Percentiles rank a stretch among this genome's conserved stretches.
Conservation (phyloP, 2,329 filamentous ascomycete species). For the Phyllosticta citriasiana region DNA sequence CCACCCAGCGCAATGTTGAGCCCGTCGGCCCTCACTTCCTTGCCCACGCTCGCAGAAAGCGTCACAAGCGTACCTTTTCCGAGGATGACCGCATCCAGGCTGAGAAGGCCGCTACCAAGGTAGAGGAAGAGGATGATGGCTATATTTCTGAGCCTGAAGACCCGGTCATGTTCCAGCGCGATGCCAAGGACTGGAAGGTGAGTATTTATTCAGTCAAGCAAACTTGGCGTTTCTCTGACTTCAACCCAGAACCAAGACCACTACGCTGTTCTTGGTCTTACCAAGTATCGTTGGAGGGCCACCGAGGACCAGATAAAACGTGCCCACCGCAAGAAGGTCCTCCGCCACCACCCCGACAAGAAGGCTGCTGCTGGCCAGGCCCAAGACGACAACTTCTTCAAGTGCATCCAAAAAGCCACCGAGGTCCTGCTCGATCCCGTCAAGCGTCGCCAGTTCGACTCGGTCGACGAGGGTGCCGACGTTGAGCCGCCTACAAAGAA, state of each 20-base stretch:
- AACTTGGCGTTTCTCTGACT: neutral
- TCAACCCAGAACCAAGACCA: slow-evolving; percentile 72
- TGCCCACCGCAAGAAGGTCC: slow-evolving; percentile 98
- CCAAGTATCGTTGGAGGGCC: slow-evolving; percentile 83
- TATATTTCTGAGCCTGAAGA: slow-evolving; percentile 94
- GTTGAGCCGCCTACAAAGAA: slow-evolving; percentile 91
- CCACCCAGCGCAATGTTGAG: slow-evolving; percentile 81
- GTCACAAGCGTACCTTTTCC: slow-evolving; percentile 95
- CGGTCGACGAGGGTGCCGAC: slow-evolving; percentile 87
- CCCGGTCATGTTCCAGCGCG: slow-evolving; percentile 77
- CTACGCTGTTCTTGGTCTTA: slow-evolving; percentile 89
- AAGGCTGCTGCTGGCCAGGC: slow-evolving; percentile 79
- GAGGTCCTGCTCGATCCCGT: slow-evolving; percentile 86
- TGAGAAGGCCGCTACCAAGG: slow-evolving; percentile 87
- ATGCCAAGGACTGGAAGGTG: slow-evolving; percentile 99
- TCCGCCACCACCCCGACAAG: slow-evolving; percentile 98
- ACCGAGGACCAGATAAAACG: slow-evolving; percentile 98
- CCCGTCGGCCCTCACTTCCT: slow-evolving; percentile 96
- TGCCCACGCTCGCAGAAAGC: slow-evolving; percentile 83
- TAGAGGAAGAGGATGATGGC: slow-evolving; percentile 80
- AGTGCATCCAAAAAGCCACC: slow-evolving; percentile 98
- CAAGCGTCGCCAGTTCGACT: slow-evolving; percentile 92
- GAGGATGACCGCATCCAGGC: slow-evolving; percentile 98
- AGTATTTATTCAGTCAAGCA: slow-evolving; percentile 15
- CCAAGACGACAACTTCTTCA: slow-evolving; percentile 98